Conservation (phyloP, 768 basidiomycete species). For the Phaeotremella skinneri region DNA sequence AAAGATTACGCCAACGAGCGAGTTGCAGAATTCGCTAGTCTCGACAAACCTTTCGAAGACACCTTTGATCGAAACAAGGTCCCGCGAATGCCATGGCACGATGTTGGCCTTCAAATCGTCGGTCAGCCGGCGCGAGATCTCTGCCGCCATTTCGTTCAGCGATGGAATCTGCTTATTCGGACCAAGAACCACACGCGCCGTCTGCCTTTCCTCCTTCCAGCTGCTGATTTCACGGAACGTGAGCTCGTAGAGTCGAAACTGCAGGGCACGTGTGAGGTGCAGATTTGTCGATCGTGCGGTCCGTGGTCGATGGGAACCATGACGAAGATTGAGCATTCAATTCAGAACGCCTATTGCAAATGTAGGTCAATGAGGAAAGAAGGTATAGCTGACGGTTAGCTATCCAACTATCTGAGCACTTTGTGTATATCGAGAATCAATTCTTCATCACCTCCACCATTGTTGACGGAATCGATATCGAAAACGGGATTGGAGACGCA, state of each 20-base stretch:
- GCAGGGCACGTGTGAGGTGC: conserved; percentile 93
- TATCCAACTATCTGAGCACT: conserved; percentile 90
- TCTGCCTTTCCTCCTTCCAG: conserved; percentile 92
- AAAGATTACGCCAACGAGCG: conserved; percentile 95
- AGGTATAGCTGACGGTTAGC: conserved; percentile 56
- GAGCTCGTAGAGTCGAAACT: conserved; percentile 77
- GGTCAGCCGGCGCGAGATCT: conserved; percentile 94
- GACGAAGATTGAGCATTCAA: conserved; percentile 79
- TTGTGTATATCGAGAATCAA: conserved; percentile 87
- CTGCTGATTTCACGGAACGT: conserved; percentile 80
- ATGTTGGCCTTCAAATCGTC: conserved; percentile 91
- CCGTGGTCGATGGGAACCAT: conserved; percentile 95
- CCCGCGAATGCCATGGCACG: conserved; percentile 98
- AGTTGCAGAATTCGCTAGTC: conserved; percentile 74
- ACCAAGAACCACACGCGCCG: conserved; percentile 87
- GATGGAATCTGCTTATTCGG: conserved; percentile 91
- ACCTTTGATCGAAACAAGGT: conserved; percentile 89
- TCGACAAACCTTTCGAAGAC: conserved; percentile 88
- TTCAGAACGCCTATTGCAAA: conserved; percentile 90
- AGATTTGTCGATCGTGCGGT: conserved; percentile 91
- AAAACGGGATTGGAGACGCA: conserved; percentile 93
- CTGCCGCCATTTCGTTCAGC: conserved; percentile 88
- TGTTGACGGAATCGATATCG: conserved; percentile 77
- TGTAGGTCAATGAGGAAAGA: conserved; percentile 54
- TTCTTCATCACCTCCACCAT: conserved; percentile 62